Conservation (phyloP, 768 basidiomycete genomes). For the Cubamyces sp. region DNA sequence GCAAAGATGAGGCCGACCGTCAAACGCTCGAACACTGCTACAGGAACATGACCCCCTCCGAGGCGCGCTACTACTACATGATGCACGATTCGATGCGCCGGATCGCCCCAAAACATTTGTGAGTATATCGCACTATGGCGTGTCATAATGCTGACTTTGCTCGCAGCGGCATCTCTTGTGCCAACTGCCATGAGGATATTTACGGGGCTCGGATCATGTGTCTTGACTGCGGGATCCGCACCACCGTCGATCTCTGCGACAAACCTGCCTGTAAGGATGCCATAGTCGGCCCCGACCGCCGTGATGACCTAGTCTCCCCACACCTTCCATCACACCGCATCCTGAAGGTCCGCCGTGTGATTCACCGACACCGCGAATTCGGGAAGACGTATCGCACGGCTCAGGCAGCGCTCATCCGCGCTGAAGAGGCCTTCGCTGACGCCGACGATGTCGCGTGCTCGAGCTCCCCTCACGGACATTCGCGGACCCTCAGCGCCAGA, state of each 20-base stretch:
- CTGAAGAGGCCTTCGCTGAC: slow-evolving; percentile 14
- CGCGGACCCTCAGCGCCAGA: background rate
- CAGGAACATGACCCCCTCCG: slow-evolving; percentile 14
- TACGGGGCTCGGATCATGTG: slow-evolving; percentile 15
- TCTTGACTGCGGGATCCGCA: slow-evolving; percentile 19
- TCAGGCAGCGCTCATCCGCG: slow-evolving; percentile 13
- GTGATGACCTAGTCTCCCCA: slow-evolving; percentile 13
- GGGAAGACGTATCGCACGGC: slow-evolving; percentile 16
- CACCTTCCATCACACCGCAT: slow-evolving; percentile 19
- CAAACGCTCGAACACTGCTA: slow-evolving; percentile 8
- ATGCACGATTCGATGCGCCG: slow-evolving; percentile 12
- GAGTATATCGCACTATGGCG: background rate
- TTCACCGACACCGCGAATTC: slow-evolving; percentile 17
- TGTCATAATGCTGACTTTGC: background rate
- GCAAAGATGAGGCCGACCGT: background rate
- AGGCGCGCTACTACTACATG: slow-evolving; percentile 16
- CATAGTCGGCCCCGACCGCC: slow-evolving; percentile 11
- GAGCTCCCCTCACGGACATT: background rate
- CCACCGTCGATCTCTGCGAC: slow-evolving; percentile 22
- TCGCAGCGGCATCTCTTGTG: slow-evolving; percentile 16
- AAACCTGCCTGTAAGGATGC: slow-evolving; percentile 9
- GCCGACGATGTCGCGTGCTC: background rate
- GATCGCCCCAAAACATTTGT: slow-evolving; percentile 19
- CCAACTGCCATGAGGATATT: slow-evolving; percentile 14
- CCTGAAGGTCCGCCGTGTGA: slow-evolving; percentile 18